phyloP scores from a whole-genome alignment of 1,284 basidiomycete species.

The Fomitiporia mediterranea region DNA sequence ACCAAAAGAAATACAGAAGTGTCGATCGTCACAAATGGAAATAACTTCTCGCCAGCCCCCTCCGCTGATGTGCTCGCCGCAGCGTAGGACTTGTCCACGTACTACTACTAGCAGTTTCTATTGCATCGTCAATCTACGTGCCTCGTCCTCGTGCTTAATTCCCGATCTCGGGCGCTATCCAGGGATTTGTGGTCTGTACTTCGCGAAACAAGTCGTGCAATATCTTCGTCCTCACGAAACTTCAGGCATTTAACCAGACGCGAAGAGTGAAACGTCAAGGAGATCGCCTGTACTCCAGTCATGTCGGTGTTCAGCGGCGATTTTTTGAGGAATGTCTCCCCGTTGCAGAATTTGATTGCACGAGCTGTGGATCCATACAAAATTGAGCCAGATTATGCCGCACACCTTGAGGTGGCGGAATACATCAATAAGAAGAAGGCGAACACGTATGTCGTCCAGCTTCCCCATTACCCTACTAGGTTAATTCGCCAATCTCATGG shows the following conservation, averaged over 20 bases:
- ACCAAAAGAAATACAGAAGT: too few species aligned
- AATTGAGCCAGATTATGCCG: conserved; percentile 85
- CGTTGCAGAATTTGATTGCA: conserved; percentile 66
- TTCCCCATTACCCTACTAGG: neutral
- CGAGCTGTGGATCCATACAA: conserved; percentile 87
- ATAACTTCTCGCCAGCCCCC: neutral
- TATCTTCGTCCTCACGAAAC: too few species aligned
- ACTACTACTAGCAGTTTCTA: neutral
- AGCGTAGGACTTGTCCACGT: neutral
- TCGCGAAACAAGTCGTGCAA: too few species aligned
- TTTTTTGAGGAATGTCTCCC: conserved; percentile 33
- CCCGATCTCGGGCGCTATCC: too few species aligned
- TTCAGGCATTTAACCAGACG: too few species aligned
- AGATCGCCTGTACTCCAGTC: too few species aligned
- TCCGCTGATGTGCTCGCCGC: neutral
- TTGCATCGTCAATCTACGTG: neutral
- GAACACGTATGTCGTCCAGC: conserved; percentile 71
- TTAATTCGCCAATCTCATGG: conserved; percentile 3
- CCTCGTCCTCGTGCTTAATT: too few species aligned
- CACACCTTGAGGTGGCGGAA: conserved; percentile 92
- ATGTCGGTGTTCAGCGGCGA: conserved; percentile 16
- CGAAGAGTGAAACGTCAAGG: too few species aligned
- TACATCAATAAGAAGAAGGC: conserved; percentile 95
- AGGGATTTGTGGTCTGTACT: too few species aligned
- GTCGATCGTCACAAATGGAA: too few species aligned